phyloP scores from a whole-genome alignment of 108 stramenopile genomes.

The Schizochytrium sp. region DNA sequence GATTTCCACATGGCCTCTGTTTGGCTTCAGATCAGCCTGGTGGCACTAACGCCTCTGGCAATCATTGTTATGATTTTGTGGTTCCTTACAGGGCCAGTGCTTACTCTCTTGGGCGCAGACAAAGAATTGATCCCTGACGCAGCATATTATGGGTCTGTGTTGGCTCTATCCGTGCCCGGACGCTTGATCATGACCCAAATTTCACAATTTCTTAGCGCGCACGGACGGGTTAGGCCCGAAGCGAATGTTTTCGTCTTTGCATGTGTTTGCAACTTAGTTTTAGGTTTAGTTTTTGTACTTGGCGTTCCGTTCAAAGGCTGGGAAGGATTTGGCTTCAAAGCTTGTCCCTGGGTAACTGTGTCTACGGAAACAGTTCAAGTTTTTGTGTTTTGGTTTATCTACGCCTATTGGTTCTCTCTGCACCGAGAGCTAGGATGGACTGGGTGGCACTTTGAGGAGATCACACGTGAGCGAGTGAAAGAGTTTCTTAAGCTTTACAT shows the following conservation, averaged over 20 bases:
- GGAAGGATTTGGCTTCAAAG: constrained; percentile 81
- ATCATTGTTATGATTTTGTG: constrained; percentile 79
- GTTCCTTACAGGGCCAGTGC: constrained; percentile 76
- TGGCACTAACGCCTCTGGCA: constrained; percentile 66
- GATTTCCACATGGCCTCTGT: constrained; percentile 70
- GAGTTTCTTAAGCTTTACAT: constrained; percentile 81
- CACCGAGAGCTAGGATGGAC: constrained; percentile 77
- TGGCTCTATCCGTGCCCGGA: constrained; percentile 79
- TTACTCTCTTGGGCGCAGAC: constrained; percentile 77
- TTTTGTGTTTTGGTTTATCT: constrained; percentile 70
- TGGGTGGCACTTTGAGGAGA: constrained; percentile 68
- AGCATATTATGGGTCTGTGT: constrained; percentile 80
- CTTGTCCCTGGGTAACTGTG: constrained; percentile 84
- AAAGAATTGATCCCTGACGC: constrained; percentile 76
- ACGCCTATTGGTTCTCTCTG: constrained; percentile 70
- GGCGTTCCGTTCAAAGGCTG: constrained; percentile 81
- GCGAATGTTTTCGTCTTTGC: constrained; percentile 76
- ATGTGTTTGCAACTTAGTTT: constrained; percentile 77
- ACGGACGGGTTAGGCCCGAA: constrained; percentile 83
- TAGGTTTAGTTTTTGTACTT: constrained; percentile 82
- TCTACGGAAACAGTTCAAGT: constrained; percentile 77
- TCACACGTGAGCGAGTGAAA: constrained; percentile 77
- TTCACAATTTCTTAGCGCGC: constrained; percentile 83
- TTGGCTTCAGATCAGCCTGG: constrained; percentile 73
- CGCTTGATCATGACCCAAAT: constrained; percentile 78